phyloP scores from a whole-genome alignment of 83 land plant genomes.

The Picea engelmannii region DNA sequence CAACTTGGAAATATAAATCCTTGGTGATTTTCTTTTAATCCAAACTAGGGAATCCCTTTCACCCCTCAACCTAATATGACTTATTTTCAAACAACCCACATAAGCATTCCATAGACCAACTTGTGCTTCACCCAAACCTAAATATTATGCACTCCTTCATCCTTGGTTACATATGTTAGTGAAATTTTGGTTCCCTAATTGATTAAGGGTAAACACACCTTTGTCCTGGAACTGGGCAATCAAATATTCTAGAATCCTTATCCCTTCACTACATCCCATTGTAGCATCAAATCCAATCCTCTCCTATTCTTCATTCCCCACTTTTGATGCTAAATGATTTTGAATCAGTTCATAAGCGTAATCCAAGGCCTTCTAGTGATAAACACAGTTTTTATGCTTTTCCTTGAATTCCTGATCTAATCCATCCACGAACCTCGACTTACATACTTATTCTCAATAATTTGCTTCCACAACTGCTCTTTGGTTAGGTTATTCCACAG shows the following conservation, averaged over 20 bases:
- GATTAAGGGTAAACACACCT: background rate
- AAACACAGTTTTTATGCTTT: background rate
- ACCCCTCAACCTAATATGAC: background rate
- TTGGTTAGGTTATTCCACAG: background rate
- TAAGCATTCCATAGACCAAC: background rate
- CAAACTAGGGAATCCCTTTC: background rate
- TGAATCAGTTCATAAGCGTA: background rate
- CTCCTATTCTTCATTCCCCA: background rate
- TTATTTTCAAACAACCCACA: background rate
- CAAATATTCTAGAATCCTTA: background rate
- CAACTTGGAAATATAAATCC: background rate
- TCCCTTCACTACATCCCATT: background rate
- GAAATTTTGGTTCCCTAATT: no score
- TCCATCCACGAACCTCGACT: background rate
- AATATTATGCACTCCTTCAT: background rate
- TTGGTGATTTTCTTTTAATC: background rate
- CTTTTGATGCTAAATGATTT: background rate
- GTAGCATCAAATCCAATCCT: background rate
- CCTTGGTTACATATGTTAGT: background rate
- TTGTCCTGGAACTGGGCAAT: background rate
- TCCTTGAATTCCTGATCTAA: background rate
- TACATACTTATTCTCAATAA: background rate
- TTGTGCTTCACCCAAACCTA: background rate
- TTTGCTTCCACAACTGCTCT: background rate
- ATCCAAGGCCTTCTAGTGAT: background rate